Base-by-base conservation (phyloP, 1,284 basidiomycete genomes). In the Clitocybe nebularis region DNA sequence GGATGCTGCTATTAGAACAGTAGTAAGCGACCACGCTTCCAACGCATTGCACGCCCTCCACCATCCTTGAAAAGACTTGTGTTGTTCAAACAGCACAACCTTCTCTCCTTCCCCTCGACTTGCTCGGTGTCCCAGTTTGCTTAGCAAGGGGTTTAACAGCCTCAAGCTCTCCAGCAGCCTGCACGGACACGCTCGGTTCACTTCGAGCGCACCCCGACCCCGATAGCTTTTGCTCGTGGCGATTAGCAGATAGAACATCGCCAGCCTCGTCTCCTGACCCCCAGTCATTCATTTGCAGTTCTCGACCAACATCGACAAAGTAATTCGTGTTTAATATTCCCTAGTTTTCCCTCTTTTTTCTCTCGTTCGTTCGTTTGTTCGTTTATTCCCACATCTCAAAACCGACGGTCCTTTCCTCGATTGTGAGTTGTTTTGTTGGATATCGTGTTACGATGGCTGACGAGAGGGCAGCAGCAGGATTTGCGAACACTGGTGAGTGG, bases 401-500 rank as follows among this genome's bases (percentile, higher is more conserved):
- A 41, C 50, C 46, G 44, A 49, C 51, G 44, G 44, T 50, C 49
- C 26, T 52, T 50, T 9, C 35, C 40, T 44, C 17, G 8, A 26
- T 49, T 35, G 37, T 37, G 21, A 35, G 30, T 36, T 30, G 13
- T 16, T 17, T 14, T 11, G n/a, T n/a, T n/a, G n/a, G n/a, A n/a
- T n/a, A n/a, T n/a, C n/a, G n/a, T n/a, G n/a, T n/a, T n/a, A n/a
- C n/a, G n/a, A n/a, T n/a, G n/a, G n/a, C n/a, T n/a, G n/a, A n/a
- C n/a, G n/a, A n/a, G n/a, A n/a, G n/a, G n/a, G n/a, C n/a, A n/a
- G n/a, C n/a, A n/a, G n/a, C n/a, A n/a, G n/a, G n/a, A n/a, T n/a
- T n/a, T n/a, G n/a, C n/a, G n/a, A 81, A 81, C 79, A 78, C 79
- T 78, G 74, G 61, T 62, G 51, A 67, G 73, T 71, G 74, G 62